Base-by-base conservation (phyloP, 2,329 filamentous ascomycete genomes). In the Xylariomycetidae sp. region DNA sequence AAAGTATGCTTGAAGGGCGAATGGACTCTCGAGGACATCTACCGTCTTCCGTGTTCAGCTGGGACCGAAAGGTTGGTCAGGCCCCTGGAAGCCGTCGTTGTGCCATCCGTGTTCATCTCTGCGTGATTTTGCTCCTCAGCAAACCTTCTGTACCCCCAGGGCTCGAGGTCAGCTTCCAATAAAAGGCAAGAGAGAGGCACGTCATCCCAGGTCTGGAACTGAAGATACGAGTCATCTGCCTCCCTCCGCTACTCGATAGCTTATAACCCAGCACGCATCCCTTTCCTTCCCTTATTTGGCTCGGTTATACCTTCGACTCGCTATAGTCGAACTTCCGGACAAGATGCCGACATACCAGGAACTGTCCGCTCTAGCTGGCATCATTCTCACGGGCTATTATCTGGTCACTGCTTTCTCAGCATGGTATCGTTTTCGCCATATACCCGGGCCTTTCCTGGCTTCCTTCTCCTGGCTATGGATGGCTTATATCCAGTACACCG, bases 381-480 rank as follows among this genome's bases (percentile, higher is more conserved):
- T 29, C 15, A 15, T 44, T n/a, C 2, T 26, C 12, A 31, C 3
- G 25, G 28, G 19, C 25, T 48, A 46, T 22, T 43, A 39, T 20
- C 9, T 39, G 10, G 25, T 37, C n/a, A 45, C 46, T 10, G 43
- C 49, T 16, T 25, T 50, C 29, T 34, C 35, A 14, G 35, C 41
- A 32, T 50, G 45, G 38, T 38, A 46, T 19, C 42, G 44, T 22
- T 40, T 47, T 13, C 42, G 40, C 9, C 35, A 47, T n/a, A 38
- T 48, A 16, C 45, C 45, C 8, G 45, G 45, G 10, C 45, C 45
- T 4, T 31, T 31, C 20, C 28, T 49, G 9, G 55, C 51, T 6
- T 53, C 52, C 10, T 52, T 60, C 18, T 58, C 57, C 10, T 54
- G 59, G 38, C 20, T 53, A 8, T 61, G 55, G 54, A 41, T 60